A percentile compares a stretch with the other conserved stretches of the same genome.
phyloP scores from a whole-genome alignment of 2,329 filamentous ascomycete genomes.

The Ophiostoma himal-ulmi region DNA sequence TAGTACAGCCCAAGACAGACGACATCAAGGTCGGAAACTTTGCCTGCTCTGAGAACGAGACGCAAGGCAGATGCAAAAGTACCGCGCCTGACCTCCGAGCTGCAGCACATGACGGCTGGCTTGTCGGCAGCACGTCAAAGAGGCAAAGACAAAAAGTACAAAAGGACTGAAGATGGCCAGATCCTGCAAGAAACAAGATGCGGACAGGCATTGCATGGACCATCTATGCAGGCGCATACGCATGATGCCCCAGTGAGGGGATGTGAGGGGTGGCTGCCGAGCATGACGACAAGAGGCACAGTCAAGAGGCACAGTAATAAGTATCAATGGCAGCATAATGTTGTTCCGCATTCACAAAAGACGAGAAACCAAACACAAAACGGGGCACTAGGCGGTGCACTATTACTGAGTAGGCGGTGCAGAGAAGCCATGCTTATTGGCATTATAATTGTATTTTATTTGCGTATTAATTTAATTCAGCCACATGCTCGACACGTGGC shows the following conservation, averaged over 20 bases:
- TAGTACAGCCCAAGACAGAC: too few species aligned
- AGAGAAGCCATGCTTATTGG: neutral
- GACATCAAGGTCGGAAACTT: too few species aligned
- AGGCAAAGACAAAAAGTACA: neutral
- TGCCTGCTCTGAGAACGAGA: neutral
- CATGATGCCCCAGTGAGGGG: neutral
- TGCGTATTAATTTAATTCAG: neutral
- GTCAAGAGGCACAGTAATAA: neutral
- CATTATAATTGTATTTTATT: neutral
- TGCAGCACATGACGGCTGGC: neutral
- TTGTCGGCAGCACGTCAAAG: neutral
- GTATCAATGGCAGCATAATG: neutral
- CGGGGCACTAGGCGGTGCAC: too few species aligned
- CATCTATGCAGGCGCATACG: neutral
- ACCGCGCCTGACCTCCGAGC: neutral
- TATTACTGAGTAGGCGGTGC: neutral
- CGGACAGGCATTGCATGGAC: neutral
- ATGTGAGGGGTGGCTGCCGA: too few species aligned
- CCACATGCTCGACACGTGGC: conserved; percentile 24
- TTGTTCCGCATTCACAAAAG: too few species aligned
- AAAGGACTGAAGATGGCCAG: neutral
- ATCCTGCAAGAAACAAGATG: conserved; percentile 7
- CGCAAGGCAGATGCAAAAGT: neutral
- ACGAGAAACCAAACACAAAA: too few species aligned
- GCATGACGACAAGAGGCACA: too few species aligned